These are phyloP conservation scores for Fusarium mangiferae DNA, from an alignment of 2,329 filamentous ascomycete genomes.

Conservation along the genomic window DNA sequence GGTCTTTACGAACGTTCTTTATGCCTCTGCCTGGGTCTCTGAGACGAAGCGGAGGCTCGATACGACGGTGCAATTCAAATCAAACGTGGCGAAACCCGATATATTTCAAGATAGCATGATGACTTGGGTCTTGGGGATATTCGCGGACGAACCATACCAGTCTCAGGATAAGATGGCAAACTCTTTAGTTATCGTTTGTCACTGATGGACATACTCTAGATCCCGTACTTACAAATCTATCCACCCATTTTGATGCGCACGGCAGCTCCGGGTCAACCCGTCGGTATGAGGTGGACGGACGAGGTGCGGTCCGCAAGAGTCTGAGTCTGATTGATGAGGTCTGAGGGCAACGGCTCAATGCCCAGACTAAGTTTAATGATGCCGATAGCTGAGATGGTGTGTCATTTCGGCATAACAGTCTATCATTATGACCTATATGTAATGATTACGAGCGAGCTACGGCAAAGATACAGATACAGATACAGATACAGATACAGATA, in stretches of 20 bases:
- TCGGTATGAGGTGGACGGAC: constrained; percentile 5
- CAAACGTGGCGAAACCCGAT: constrained; percentile 30
- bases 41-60: constrained; percentile 28
- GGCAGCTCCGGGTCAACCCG: constrained; percentile 32
- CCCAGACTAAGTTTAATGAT: neutral
- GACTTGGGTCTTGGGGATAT: neutral
- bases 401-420: constrained; percentile 24
- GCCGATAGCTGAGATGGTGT: neutral
- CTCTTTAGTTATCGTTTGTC: constrained; percentile 4
- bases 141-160: constrained; percentile 1
- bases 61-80: constrained; percentile 29
- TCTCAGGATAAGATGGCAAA: constrained; percentile 6
- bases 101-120: constrained; percentile 19
- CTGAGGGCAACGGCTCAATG: constrained; percentile 4
- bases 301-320: constrained; percentile 25
- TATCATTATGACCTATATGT: constrained; percentile 15
- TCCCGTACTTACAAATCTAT: neutral
- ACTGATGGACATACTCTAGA: neutral
- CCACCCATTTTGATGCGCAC: neutral
- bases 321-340: neutral
- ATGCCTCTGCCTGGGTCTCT: constrained; percentile 1
- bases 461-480: neutral
- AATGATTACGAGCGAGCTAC: neutral
- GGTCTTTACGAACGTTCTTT: constrained; percentile 10
- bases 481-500: neutral